These are phyloP conservation scores for Flueggea neowawraea DNA, from an alignment of 441 rosid species.

Conservation along the genomic window DNA sequence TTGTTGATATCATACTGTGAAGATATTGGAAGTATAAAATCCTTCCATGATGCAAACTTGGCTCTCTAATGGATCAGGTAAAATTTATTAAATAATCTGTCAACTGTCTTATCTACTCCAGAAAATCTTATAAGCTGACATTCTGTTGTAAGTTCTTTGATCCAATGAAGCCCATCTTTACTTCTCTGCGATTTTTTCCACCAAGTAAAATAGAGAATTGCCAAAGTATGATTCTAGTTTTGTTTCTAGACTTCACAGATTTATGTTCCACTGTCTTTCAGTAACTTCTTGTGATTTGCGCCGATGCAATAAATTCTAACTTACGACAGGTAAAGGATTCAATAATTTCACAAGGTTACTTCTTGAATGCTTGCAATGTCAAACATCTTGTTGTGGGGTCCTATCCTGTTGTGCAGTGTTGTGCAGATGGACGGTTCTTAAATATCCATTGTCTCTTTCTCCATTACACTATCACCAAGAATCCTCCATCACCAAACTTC, in stretches of 20 bases:
- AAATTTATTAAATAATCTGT: too few relatives aligned
- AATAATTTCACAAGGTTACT: conserved; percentile 81
- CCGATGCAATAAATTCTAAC: conserved; percentile 1
- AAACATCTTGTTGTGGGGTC: conserved; percentile 72
- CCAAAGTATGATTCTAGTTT: conserved; percentile 13
- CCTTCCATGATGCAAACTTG: conserved; percentile 86
- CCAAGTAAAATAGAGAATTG: conserved; percentile 79
- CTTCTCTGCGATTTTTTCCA: conserved; percentile 80
- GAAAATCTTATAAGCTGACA: too few relatives aligned
- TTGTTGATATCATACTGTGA: conserved; percentile 70
- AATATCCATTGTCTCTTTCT: too few relatives aligned
- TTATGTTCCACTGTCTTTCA: conserved; percentile 5
- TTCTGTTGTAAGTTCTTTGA: too few relatives aligned
- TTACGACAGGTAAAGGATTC: conserved; percentile 47
- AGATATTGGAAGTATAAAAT: conserved; percentile 81
- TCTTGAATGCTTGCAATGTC: conserved; percentile 69
- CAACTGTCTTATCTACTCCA: too few relatives aligned
- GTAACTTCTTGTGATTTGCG: conserved; percentile 1
- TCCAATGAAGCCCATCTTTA: too few relatives aligned
- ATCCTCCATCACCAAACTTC: too few relatives aligned
- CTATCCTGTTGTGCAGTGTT: too few relatives aligned
- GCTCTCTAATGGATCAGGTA: conserved; percentile 78
- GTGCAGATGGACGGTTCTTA: too few relatives aligned
- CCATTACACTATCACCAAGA: too few relatives aligned
- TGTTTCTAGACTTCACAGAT: not conserved